A percentile compares a stretch with the other conserved stretches of the same genome.
Conservation (phyloP, 352 stramenopile species). For the Plasmopara muralis region DNA sequence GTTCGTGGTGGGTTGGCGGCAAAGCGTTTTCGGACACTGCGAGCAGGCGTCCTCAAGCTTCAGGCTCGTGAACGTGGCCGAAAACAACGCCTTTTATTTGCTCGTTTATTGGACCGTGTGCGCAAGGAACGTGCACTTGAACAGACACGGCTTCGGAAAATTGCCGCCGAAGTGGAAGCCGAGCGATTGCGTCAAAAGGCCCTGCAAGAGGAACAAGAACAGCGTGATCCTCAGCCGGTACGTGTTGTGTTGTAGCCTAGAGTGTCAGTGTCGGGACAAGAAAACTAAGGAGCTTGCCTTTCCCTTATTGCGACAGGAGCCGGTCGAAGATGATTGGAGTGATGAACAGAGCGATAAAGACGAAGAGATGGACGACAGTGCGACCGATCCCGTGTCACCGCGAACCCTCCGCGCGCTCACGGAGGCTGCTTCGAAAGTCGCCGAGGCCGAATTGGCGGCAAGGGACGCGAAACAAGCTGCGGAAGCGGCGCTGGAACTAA, state of each 20-base stretch:
- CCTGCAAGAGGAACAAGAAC: slow-evolving; percentile 34
- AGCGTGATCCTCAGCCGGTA: slow-evolving; percentile 57
- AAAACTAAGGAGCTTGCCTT: slow-evolving; percentile 54
- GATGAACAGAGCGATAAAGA: slow-evolving; percentile 65
- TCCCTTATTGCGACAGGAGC: slow-evolving; percentile 42
- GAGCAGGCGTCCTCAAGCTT: slow-evolving; percentile 39
- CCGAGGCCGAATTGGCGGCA: slow-evolving; percentile 59
- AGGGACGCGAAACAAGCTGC: slow-evolving; percentile 66
- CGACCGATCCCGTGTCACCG: slow-evolving; percentile 41
- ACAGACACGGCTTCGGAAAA: slow-evolving; percentile 34
- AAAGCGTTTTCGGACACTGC: slow-evolving; percentile 42
- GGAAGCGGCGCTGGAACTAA: slow-evolving; percentile 49
- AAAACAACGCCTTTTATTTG: slow-evolving; percentile 52
- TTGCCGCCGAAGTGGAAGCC: slow-evolving; percentile 25
- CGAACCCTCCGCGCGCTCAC: slow-evolving; percentile 57
- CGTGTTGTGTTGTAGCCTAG: slow-evolving; percentile 5
- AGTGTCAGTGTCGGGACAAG: neutral
- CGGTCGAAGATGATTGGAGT: slow-evolving; percentile 79
- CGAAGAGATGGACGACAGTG: slow-evolving; percentile 9
- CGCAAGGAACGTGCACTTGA: slow-evolving; percentile 32
- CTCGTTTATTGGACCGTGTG: slow-evolving; percentile 38
- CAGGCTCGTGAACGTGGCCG: slow-evolving; percentile 51
- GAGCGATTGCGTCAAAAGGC: slow-evolving; percentile 34
- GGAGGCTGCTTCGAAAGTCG: slow-evolving; percentile 65
- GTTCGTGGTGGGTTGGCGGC: slow-evolving; percentile 32